Evolutionary conservation across 2,329 filamentous ascomycete species (phyloP).

Genomic region (Amphichorda felina): DNA sequence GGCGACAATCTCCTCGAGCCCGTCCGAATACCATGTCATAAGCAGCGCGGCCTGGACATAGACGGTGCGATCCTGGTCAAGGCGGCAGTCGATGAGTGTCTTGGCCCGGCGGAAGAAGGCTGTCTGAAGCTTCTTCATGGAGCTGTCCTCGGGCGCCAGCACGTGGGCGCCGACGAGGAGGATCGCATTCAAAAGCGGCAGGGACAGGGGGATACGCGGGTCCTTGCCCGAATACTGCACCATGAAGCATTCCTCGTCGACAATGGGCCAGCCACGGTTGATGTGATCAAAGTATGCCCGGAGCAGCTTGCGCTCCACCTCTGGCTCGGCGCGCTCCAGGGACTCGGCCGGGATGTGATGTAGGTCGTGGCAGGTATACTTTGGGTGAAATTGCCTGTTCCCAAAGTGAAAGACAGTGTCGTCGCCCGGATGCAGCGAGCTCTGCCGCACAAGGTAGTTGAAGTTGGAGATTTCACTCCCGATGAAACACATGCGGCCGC

Average conservation of each 20-base stretch:
- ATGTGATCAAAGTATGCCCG: slow-evolving; percentile 36
- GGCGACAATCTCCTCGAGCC: slow-evolving; percentile 39
- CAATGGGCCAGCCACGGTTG: slow-evolving; percentile 37
- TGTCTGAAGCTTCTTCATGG: slow-evolving; percentile 26
- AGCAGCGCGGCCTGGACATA: slow-evolving; percentile 42
- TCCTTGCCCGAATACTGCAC: slow-evolving; percentile 32
- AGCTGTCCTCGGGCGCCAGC: slow-evolving; percentile 23
- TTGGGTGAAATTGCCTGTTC: slow-evolving; percentile 21
- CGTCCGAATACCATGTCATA: slow-evolving; percentile 42
- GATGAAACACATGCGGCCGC: slow-evolving; percentile 38
- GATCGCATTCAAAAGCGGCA: slow-evolving; percentile 36
- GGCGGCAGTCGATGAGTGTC: slow-evolving; percentile 37
- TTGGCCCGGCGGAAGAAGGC: slow-evolving; percentile 40
- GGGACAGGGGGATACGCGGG: slow-evolving; percentile 27
- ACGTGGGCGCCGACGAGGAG: slow-evolving; percentile 40
- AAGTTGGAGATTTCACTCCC: slow-evolving; percentile 44
- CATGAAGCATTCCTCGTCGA: slow-evolving; percentile 40
- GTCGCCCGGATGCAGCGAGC: slow-evolving; percentile 14
- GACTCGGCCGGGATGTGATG: slow-evolving; percentile 31
- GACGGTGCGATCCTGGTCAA: slow-evolving; percentile 39
- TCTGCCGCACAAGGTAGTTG: slow-evolving; percentile 40
- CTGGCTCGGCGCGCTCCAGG: slow-evolving; percentile 32
- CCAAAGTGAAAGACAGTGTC: slow-evolving; percentile 20
- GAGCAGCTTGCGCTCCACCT: slow-evolving; percentile 35
- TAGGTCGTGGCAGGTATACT: slow-evolving; percentile 21